phyloP scores from a whole-genome alignment of 805 yeast species.

The Candida xyloterini region DNA sequence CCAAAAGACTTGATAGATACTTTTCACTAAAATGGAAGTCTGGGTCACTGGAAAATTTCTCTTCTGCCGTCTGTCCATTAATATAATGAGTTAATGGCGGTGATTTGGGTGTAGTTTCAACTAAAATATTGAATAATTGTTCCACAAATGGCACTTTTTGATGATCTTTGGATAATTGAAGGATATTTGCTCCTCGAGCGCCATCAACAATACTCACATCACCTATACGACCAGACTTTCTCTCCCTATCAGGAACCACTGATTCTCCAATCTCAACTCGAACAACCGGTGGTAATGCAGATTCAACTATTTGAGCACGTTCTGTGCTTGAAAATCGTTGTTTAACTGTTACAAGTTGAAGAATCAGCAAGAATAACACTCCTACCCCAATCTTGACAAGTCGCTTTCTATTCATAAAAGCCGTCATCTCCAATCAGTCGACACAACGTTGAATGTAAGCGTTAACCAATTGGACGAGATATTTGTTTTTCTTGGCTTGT shows the following conservation, averaged over 20 bases:
- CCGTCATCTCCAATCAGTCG: background rate
- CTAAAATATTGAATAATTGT: slow-evolving; percentile 26
- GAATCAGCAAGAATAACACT: background rate
- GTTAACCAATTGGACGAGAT: background rate
- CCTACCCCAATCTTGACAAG: slow-evolving; percentile 3
- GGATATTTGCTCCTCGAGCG: background rate
- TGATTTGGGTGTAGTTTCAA: slow-evolving; percentile 33
- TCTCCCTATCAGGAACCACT: background rate
- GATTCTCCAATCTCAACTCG: background rate
- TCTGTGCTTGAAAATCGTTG: background rate
- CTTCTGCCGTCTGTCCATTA: slow-evolving; percentile 39
- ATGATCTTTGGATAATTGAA: background rate
- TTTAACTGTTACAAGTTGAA: background rate
- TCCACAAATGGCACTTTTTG: slow-evolving; percentile 8
- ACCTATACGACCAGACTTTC: background rate
- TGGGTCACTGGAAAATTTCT: slow-evolving; percentile 39
- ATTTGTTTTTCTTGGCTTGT: background rate
- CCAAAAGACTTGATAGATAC: slow-evolving; percentile 43
- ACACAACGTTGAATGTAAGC: too few species aligned
- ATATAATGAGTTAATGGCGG: slow-evolving; percentile 44
- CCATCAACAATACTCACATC: background rate
- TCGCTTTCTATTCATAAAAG: background rate
- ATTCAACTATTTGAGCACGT: background rate
- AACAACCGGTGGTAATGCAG: background rate
- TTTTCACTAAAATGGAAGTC: slow-evolving; percentile 44